Evolutionary conservation across 2,329 filamentous ascomycete species (phyloP), one percentile per base, ranked within the genome.

Genomic region (Ophiobolus disseminans): DNA sequence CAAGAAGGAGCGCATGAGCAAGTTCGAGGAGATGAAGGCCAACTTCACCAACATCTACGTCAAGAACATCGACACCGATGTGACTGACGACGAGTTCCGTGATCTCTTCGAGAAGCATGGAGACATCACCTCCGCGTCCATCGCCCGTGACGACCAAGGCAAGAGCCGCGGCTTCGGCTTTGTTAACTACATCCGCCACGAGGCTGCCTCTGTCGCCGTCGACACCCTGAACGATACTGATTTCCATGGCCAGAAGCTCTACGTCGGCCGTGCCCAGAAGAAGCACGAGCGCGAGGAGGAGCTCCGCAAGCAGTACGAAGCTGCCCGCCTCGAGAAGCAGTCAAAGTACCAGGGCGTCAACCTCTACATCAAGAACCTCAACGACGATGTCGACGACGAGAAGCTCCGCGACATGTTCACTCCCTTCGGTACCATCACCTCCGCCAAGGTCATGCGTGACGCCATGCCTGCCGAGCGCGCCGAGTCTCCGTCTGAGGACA

Each of bases 11-110:
- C 93, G 94, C 69, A 94, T 97, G 85, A 96, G 91, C 90, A 99
- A 99, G 82, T 97, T 97, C 68, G 94, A 99, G 82, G 94, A 99
- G 84, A 99, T 99, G 93, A 99, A 99, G 88, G 94, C 94, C 77
- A 99, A 99, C 84, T 99, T 95, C 85, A 99, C 94, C 82, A 99
- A 99, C 77, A 87, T 99, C 78, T 99, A 99, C 80, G 90, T 99
- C 81, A 99, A 99, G 87, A 99, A 99, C 82, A 88, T 99, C 66
- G 85, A 87, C 68, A 70, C 80, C 26, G 93, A 97, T 39, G 90
- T 88, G 58, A 88, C 86, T 50, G 94, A 99, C 55, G 92, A 97
- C 7, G 89, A 97, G 74, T 97, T 99, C 86, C 91, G 91, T 66
- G 84, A 87, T 55, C 82, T 97, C 40, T 97, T 99, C 68, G 90